Evolutionary conservation across 2,329 filamentous ascomycete species (phyloP), one percentile per base, ranked within the genome.

Genomic region (Ophiosphaerella herpotricha): DNA sequence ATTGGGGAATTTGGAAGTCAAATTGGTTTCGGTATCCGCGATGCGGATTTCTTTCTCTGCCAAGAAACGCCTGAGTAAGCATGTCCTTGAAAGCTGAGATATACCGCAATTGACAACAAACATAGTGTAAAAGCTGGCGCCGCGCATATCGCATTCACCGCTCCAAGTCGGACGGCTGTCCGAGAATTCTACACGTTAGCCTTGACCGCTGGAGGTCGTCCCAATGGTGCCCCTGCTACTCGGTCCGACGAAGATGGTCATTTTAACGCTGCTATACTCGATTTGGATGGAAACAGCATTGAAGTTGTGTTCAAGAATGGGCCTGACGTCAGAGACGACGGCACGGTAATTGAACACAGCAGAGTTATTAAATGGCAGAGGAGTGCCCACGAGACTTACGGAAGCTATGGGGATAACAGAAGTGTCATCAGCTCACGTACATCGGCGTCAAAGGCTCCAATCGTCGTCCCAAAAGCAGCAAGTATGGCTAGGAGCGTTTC

Each of bases 211-310:
- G 84, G 84, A 42, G 84, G 79, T 14, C 78, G 78, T 52, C 80
- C 83, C 21, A 82, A 84, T 62, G 82, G 82, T 31, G 77, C 83
- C 40, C 83, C 81, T 61, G 77, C 78, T 61, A 64, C 75, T 66
- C 77, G 83, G 48, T 80, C 82, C 66, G 73, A 77, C 14, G 76
- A 81, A 3, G 76, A 77, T 64, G 75, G 82, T 73, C 77, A 84
- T 76, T 80, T 85, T 74, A 86, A 84, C 55, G 83, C 84, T 40
- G 82, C 83, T 6, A 76, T 91, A 35, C 81, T 85, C 52, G 91
- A 96, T 72, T 81, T 90, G 46, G 90, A 96, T 75, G 89, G 89
- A 43, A 95, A 96, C 75, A 88, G 83, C 61, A 85, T 96, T 68
- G 89, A 94, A 67, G 88, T 90, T 26, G 84, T 92, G 42, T 88